Percentiles rank a stretch among this genome's conserved stretches.
phyloP scores from a whole-genome alignment of 306 rosid genomes.

The Canavalia gladiata region DNA sequence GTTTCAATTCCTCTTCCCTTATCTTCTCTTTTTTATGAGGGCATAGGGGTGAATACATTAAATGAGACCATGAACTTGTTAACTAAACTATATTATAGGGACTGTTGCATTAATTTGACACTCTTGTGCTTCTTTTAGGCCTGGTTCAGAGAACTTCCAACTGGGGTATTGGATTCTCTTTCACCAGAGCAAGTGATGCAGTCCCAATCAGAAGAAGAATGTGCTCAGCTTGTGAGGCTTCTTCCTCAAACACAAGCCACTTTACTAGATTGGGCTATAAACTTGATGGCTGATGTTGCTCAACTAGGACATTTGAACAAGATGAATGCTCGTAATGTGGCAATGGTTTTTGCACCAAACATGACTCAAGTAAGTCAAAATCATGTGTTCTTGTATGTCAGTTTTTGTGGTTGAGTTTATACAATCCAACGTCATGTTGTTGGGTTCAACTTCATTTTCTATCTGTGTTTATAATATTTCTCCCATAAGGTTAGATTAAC shows the following conservation, averaged over 20 bases:
- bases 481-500: background rate
- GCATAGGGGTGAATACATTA: background rate
- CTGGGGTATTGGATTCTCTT: slow-evolving; percentile 78
- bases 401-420: slow-evolving; percentile 12
- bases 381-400: background rate
- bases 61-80: background rate
- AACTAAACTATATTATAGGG: background rate
- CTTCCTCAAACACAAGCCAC: slow-evolving; percentile 81
- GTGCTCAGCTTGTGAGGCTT: slow-evolving; percentile 67
- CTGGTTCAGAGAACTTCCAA: slow-evolving; percentile 88
- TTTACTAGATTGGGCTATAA: slow-evolving; percentile 80
- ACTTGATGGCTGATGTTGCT: slow-evolving; percentile 87
- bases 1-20: too few relatives aligned
- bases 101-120: slow-evolving; percentile 29
- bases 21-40: too few relatives aligned
- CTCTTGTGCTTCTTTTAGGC: slow-evolving; percentile 60
- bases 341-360: slow-evolving; percentile 92
- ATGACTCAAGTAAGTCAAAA: slow-evolving; percentile 80
- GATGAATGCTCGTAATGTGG: slow-evolving; percentile 85
- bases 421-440: background rate
- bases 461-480: background rate
- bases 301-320: slow-evolving; percentile 78
- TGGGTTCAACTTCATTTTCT: background rate
- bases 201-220: slow-evolving; percentile 77
- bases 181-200: slow-evolving; percentile 85